Percentiles rank a stretch among this genome's conserved stretches.
phyloP scores from a whole-genome alignment of 345 rosid species.

The Hibiscus trionum region DNA sequence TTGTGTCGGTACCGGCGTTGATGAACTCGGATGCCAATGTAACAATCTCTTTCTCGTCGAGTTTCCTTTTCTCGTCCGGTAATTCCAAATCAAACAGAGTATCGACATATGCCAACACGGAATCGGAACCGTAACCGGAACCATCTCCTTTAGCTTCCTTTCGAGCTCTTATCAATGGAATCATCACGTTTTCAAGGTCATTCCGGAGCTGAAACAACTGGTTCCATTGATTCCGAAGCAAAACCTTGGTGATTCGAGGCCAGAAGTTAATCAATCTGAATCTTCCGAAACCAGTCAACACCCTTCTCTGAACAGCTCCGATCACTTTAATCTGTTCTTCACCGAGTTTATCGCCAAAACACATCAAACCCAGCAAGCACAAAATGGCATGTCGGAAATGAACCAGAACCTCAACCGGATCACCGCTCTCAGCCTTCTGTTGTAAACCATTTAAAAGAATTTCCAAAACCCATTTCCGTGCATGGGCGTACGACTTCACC shows the following conservation, averaged over 20 bases:
- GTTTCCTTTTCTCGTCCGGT: conserved; percentile 25
- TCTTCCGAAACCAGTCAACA: neutral
- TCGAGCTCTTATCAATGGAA: neutral
- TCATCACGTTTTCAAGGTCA: neutral
- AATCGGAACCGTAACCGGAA: neutral
- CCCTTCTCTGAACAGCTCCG: neutral
- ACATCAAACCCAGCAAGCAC: neutral
- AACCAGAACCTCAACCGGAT: neutral
- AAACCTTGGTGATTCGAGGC: neutral
- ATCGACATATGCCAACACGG: neutral
- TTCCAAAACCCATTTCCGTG: neutral
- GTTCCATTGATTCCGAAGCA: neutral
- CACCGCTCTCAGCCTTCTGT: neutral
- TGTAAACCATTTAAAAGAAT: neutral
- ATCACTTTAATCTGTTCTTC: neutral
- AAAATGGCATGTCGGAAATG: neutral
- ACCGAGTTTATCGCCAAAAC: neutral
- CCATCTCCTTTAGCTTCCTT: neutral
- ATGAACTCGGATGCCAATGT: neutral
- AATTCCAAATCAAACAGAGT: neutral
- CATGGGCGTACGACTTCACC: neutral
- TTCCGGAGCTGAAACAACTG: neutral
- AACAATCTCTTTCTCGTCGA: conserved; percentile 16
- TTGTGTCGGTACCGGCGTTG: conserved; percentile 25
- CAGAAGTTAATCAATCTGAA: neutral